Evolutionary conservation across 2,329 filamentous ascomycete genomes (phyloP), one percentile per base, ranked within the genome.

Genomic region (Colletotrichum musicola): DNA sequence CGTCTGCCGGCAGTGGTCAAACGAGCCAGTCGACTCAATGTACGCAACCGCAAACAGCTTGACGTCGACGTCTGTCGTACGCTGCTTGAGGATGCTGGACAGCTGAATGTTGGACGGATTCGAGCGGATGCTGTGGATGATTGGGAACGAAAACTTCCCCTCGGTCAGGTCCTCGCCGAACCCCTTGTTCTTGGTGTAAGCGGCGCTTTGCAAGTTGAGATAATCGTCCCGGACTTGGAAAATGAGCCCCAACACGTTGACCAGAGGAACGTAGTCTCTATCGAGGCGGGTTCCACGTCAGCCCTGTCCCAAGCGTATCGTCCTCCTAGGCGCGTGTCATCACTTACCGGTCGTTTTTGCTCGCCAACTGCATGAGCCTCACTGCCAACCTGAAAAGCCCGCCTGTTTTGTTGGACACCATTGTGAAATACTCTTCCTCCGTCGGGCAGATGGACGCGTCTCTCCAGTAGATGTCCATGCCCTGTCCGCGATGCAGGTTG

Each of bases 91-190:
- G 27, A 30, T 30, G 27, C 27, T 30, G 27, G 27, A 30, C 27
- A 30, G 27, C 27, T 30, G 27, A 10, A 30, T 30, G 27, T 9
- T 30, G 2, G 27, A 30, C 9, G 60, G 49, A 10, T 20, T 55
- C 27, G 20, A 56, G 22, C 35, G 20, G 14, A 63, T 25, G 40
- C 50, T 46, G 60, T 63, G 51, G 53, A 63, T 49, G 50, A 63
- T 35, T 4, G 25, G 38, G 25, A 22, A 56, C 14, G 50, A 55
- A 18, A 56, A 63, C 50, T 63, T 63, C 1, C 81, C 80, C 69
- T 83, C 81, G 27, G 78, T 77, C 0, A 83, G 74, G 65, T 83
- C 81, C 47, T 82, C 81, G 64, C 76, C 78, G 66, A 80, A 80
- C 0, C 81, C 81, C 66, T 82, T 83, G 44, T 77, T 71, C 0